These are phyloP conservation scores for Salix suchowensis DNA, from an alignment of 345 rosid genomes.

Conservation along the genomic window DNA sequence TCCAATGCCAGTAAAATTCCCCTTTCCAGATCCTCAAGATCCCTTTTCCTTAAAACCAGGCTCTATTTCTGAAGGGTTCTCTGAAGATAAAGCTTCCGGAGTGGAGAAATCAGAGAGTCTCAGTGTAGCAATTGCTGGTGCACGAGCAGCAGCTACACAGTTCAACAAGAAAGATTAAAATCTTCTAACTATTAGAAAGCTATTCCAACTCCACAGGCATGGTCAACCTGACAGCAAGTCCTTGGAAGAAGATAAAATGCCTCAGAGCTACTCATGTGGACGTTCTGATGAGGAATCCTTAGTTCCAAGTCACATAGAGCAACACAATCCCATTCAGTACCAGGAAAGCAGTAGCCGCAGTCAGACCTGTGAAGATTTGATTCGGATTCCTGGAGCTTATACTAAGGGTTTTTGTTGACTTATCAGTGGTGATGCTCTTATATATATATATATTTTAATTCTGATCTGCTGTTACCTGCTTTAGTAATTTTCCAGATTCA, in stretches of 20 bases:
- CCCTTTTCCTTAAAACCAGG: conserved; percentile 77
- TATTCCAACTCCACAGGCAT: conserved; percentile 16
- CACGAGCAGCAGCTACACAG: conserved; percentile 77
- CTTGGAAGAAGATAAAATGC: conserved; percentile 22
- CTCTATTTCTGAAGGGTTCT: conserved; percentile 31
- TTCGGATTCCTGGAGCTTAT: conserved; percentile 20
- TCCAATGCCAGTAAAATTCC: conserved; percentile 59
- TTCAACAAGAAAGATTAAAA: conserved; percentile 52
- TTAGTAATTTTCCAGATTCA: neutral
- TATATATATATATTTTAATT: neutral
- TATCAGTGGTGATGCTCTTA: neutral
- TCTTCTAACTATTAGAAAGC: conserved; percentile 2
- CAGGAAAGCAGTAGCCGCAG: conserved; percentile 11
- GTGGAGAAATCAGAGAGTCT: conserved; percentile 50
- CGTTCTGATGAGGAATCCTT: conserved; percentile 10
- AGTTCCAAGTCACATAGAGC: neutral
- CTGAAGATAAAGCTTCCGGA: conserved; percentile 29
- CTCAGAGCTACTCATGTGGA: conserved; percentile 11
- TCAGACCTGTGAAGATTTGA: conserved; percentile 20
- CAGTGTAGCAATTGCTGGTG: conserved; percentile 73
- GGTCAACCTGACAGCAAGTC: conserved; percentile 12
- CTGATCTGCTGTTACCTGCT: neutral
- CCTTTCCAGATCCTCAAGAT: conserved; percentile 64
- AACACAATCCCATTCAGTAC: neutral
- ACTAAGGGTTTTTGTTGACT: conserved; percentile 30